These are phyloP conservation scores for Trichoderma polysporum DNA, from an alignment of 2,329 filamentous ascomycete species.

Conservation along the genomic window DNA sequence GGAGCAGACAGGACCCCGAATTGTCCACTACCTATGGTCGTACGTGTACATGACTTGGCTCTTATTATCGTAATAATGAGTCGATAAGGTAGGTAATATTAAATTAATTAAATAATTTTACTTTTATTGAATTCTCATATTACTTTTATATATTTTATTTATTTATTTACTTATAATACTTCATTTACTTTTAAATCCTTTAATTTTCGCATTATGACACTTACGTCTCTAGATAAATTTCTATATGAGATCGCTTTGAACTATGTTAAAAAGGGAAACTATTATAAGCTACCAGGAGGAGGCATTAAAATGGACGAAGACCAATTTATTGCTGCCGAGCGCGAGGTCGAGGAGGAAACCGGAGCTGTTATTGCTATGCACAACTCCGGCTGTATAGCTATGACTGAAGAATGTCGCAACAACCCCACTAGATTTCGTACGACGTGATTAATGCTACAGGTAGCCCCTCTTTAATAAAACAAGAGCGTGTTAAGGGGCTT, in stretches of 20 bases:
- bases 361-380: slow-evolving; percentile 2
- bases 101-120: too few species aligned
- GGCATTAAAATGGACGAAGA: slow-evolving; percentile 15
- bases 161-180: too few species aligned
- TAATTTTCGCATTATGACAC: too few species aligned
- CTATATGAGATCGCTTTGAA: slow-evolving; percentile 11
- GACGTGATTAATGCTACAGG: not conserved
- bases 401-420: slow-evolving; percentile 18
- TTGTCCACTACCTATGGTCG: not conserved
- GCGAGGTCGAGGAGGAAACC: slow-evolving; percentile 19
- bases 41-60: too few species aligned
- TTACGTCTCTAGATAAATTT: too few species aligned
- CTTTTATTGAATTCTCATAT: too few species aligned
- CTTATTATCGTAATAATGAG: too few species aligned
- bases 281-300: slow-evolving; percentile 21
- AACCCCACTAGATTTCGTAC: slow-evolving; percentile 19
- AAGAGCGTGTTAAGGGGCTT: not conserved
- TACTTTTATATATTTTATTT: too few species aligned
- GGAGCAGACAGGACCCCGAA: not conserved
- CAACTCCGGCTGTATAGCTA: not conserved
- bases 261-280: slow-evolving; percentile 7
- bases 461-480: not conserved
- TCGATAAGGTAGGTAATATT: too few species aligned
- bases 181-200: too few species aligned
- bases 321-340: not conserved